Evolutionary conservation across 495 filamentous ascomycete genomes (phyloP).

Genomic region (Penicillium roqueforti): DNA sequence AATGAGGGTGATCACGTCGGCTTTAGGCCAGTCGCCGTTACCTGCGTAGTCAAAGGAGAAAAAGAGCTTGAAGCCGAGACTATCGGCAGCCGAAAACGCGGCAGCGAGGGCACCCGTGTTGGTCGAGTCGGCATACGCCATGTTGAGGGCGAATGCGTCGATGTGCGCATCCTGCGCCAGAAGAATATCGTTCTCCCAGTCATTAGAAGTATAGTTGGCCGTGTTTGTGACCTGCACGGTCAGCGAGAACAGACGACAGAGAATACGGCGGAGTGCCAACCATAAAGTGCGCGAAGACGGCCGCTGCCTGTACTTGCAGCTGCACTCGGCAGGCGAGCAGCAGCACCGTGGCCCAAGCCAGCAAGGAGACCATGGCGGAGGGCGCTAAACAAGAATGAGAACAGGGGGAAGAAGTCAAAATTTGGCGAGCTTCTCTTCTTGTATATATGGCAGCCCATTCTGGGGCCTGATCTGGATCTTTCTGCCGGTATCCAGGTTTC

Average conservation of each 20-base stretch:
- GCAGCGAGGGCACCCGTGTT: conserved; percentile 3
- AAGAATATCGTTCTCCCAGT: conserved; percentile 45
- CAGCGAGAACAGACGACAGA: too few relatives aligned
- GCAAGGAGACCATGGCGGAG: too few relatives aligned
- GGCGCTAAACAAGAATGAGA: too few relatives aligned
- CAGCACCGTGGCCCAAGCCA: too few relatives aligned
- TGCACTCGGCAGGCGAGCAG: too few relatives aligned
- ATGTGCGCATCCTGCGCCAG: conserved; percentile 58
- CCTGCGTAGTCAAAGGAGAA: conserved; percentile 68
- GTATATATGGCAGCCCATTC: too few relatives aligned
- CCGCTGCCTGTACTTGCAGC: too few relatives aligned
- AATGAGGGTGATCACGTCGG: conserved; percentile 52
- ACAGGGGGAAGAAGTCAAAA: too few relatives aligned
- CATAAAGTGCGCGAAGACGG: background rate
- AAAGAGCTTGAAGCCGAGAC: conserved; percentile 57
- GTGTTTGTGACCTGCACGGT: too few relatives aligned
- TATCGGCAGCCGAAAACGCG: conserved; percentile 55
- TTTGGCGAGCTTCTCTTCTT: too few relatives aligned
- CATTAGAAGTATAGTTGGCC: background rate
- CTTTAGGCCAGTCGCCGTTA: conserved; percentile 50
- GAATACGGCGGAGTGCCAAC: background rate
- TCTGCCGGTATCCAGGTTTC: too few relatives aligned
- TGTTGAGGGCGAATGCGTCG: conserved; percentile 72
- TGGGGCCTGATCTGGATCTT: too few relatives aligned
- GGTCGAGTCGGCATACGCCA: conserved; percentile 41